These are phyloP conservation scores for Fusarium cyanostomum DNA, from an alignment of 2,329 filamentous ascomycete genomes.

Conservation along the genomic window DNA sequence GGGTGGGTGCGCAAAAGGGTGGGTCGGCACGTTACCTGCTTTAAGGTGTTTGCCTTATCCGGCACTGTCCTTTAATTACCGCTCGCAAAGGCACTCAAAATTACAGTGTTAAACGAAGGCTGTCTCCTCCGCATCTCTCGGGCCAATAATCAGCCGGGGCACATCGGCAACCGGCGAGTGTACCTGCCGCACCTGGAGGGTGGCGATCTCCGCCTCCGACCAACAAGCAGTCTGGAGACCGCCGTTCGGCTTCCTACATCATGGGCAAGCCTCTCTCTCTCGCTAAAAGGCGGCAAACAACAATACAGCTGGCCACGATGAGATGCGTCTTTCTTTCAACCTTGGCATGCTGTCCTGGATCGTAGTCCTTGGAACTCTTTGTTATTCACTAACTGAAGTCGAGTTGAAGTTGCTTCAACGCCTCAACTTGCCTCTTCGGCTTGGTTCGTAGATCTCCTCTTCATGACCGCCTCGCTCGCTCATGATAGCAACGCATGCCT, in stretches of 20 bases:
- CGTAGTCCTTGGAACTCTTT: not conserved
- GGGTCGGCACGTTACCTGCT: constrained; percentile 6
- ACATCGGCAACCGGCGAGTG: constrained; percentile 24
- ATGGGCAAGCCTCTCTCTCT: constrained; percentile 22
- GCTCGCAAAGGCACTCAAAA: not conserved
- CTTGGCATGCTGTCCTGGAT: not conserved
- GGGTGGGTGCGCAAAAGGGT: no score
- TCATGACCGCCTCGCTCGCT: constrained; percentile 21
- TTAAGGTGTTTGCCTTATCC: not conserved
- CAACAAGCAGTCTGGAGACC: constrained; percentile 17
- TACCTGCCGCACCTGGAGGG: constrained; percentile 30
- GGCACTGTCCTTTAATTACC: not conserved
- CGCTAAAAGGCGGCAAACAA: constrained; percentile 25
- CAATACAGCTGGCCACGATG: constrained; percentile 25
- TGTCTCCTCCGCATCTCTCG: not conserved
- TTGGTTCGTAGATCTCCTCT: constrained; percentile 17
- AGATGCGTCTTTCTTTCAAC: not conserved
- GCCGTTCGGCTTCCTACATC: constrained; percentile 5
- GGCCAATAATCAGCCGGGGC: constrained; percentile 13
- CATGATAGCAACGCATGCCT: constrained; percentile 23
- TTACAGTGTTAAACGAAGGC: not conserved
- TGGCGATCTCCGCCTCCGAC: constrained; percentile 48
- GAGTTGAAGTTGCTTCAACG: not conserved
- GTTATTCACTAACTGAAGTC: not conserved
- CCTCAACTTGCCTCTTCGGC: constrained; percentile 23